Conservation (phyloP, 2,329 filamentous ascomycete genomes). For the Nannizziopsis barbatae region DNA sequence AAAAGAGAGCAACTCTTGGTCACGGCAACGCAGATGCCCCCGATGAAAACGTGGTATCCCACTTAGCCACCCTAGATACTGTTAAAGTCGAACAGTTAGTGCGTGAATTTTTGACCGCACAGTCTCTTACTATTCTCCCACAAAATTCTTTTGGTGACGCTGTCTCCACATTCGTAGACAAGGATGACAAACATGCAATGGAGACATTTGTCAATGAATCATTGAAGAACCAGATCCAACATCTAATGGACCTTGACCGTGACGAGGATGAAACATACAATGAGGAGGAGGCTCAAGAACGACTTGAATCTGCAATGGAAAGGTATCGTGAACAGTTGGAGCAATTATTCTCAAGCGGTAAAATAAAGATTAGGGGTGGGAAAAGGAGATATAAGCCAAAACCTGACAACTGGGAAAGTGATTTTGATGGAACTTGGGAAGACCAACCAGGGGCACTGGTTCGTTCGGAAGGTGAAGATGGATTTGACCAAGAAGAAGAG, state of each 20-base stretch:
- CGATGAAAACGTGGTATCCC: conserved; percentile 51
- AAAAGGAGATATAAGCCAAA: conserved; percentile 59
- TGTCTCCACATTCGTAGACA: conserved; percentile 83
- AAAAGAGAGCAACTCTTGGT: conserved; percentile 48
- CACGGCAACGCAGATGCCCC: conserved; percentile 47
- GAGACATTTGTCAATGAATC: conserved; percentile 66
- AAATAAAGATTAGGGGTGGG: conserved; percentile 42
- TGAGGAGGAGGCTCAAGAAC: conserved; percentile 54
- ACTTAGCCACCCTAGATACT: conserved; percentile 54
- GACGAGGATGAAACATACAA: conserved; percentile 60
- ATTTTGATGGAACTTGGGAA: conserved; percentile 76
- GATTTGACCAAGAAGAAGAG: conserved; percentile 37
- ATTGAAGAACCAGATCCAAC: conserved; percentile 57
- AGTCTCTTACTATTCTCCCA: conserved; percentile 84
- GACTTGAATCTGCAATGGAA: conserved; percentile 63
- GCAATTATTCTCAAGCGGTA: conserved; percentile 56
- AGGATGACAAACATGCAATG: conserved; percentile 90
- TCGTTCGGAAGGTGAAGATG: conserved; percentile 41
- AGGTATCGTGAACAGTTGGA: conserved; percentile 59
- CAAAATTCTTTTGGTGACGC: conserved; percentile 89
- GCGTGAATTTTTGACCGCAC: conserved; percentile 71
- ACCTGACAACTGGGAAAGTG: conserved; percentile 77
- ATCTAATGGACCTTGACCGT: conserved; percentile 56
- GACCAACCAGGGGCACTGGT: conserved; percentile 60
- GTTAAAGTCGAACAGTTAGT: conserved; percentile 85